These are phyloP conservation scores for Alternaria arbusti DNA, from an alignment of 2,329 filamentous ascomycete genomes.

Conservation along the genomic window DNA sequence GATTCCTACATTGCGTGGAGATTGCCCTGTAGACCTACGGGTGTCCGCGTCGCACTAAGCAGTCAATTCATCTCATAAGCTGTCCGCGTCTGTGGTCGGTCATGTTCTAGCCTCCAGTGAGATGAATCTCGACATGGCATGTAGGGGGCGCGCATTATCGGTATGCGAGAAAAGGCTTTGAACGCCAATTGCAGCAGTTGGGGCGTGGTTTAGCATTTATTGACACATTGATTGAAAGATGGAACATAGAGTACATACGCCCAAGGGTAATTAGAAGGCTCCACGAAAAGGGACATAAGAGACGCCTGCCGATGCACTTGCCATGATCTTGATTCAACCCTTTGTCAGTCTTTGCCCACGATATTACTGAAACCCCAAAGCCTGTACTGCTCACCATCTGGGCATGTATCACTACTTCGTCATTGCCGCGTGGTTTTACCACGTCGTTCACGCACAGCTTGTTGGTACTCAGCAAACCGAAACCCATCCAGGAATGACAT, in stretches of 20 bases:
- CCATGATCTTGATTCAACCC: not conserved
- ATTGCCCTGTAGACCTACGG: not conserved
- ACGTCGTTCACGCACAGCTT: conserved; percentile 55
- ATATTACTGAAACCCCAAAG: not conserved
- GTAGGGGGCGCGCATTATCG: not conserved
- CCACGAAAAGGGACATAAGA: not conserved
- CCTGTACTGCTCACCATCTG: conserved; percentile 6
- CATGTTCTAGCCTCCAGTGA: not conserved
- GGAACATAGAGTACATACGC: not conserved
- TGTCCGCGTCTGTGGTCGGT: not conserved
- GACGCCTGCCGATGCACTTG: not conserved
- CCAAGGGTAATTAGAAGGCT: not conserved
- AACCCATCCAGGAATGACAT: conserved; percentile 48
- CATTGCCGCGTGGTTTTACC: conserved; percentile 54
- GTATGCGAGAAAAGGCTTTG: not conserved
- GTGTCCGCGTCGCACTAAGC: not conserved
- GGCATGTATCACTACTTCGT: conserved; percentile 44
- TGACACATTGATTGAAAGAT: not conserved
- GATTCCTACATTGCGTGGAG: conserved; percentile 4
- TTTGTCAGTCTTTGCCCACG: conserved; percentile 1
- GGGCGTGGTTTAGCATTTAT: not conserved
- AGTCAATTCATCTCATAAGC: not conserved
- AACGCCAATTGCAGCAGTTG: not conserved
- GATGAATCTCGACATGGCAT: not conserved
- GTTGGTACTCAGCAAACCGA: conserved; percentile 48